Conservation (phyloP, 371 early-diverging fungal species). For the Syncephalastrum contaminatum region DNA sequence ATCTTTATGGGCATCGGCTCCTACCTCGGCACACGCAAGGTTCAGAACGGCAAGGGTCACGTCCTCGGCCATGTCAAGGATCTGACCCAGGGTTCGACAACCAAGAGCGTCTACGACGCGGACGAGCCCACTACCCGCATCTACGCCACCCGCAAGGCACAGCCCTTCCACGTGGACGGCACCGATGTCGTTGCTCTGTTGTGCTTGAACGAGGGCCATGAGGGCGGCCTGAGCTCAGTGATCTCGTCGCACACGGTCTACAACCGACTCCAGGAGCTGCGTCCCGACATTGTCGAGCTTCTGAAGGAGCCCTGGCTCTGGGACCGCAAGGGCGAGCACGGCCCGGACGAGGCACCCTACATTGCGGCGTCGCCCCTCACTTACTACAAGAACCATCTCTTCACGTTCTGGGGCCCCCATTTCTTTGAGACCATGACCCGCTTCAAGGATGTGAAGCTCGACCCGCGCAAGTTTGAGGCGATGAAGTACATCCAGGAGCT, state of each 20-base stretch:
- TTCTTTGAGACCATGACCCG: constrained; percentile 45
- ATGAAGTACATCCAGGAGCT: constrained; percentile 42
- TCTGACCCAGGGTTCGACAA: constrained; percentile 34
- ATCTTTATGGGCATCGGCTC: constrained; percentile 49
- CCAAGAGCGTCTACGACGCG: constrained; percentile 33
- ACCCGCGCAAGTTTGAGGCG: constrained; percentile 33
- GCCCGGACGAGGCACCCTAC: constrained; percentile 28
- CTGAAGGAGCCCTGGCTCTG: constrained; percentile 47
- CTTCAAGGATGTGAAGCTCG: constrained; percentile 28
- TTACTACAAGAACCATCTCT: constrained; percentile 29
- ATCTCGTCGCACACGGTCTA: constrained; percentile 48
- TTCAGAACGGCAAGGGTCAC: constrained; percentile 45
- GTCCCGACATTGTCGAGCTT: constrained; percentile 44
- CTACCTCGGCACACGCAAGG: constrained; percentile 32
- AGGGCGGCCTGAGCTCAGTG: constrained; percentile 38
- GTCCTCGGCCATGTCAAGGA: constrained; percentile 49
- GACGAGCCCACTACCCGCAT: constrained; percentile 47
- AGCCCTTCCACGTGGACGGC: constrained; percentile 49
- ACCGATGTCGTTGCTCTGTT: constrained; percentile 41
- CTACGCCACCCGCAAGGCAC: constrained; percentile 47
- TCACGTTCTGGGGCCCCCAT: constrained; percentile 49
- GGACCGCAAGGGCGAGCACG: constrained; percentile 43
- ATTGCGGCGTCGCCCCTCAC: constrained; percentile 30
- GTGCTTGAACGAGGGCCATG: constrained; percentile 31
- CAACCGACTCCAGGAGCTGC: constrained; percentile 30